Evolutionary conservation across 345 rosid genomes (phyloP).

Genomic region (Viola odorata): DNA sequence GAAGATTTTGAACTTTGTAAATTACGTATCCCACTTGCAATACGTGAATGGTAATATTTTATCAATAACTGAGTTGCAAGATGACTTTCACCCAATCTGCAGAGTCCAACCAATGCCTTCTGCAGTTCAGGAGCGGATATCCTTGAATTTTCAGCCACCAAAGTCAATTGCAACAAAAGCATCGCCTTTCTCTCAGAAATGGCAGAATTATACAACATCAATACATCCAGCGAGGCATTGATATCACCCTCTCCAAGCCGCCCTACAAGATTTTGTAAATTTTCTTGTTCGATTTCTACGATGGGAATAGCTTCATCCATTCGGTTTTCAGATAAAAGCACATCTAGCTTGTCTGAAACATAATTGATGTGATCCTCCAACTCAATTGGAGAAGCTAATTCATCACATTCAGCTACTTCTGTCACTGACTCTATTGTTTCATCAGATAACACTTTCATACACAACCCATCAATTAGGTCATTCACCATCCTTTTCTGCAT

Average conservation of each 20-base stretch:
- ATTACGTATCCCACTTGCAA: constrained; percentile 33
- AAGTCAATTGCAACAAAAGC: constrained; percentile 32
- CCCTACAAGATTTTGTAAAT: constrained; percentile 20
- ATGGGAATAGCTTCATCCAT: constrained; percentile 40
- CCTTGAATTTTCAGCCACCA: constrained; percentile 48
- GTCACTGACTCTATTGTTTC: constrained; percentile 23
- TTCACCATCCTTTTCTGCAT: constrained; percentile 40
- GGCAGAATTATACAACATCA: constrained; percentile 25
- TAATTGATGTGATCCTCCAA: constrained; percentile 28
- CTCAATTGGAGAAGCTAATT: constrained; percentile 17
- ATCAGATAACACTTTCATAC: constrained; percentile 27
- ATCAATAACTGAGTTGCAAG: constrained; percentile 46
- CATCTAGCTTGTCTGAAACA: constrained; percentile 41
- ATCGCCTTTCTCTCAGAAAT: constrained; percentile 39
- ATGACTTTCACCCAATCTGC: constrained; percentile 38
- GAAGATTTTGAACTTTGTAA: constrained; percentile 28
- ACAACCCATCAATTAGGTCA: constrained; percentile 31
- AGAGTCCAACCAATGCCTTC: constrained; percentile 38
- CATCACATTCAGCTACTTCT: constrained; percentile 25
- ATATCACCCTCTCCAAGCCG: constrained; percentile 11
- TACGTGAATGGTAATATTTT: constrained; percentile 44
- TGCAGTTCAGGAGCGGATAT: constrained; percentile 49
- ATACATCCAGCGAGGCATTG: constrained; percentile 10
- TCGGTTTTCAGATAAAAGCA: constrained; percentile 41
- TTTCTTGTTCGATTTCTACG: constrained; percentile 37